A percentile compares a stretch with the other conserved stretches of the same genome.
Conservation (phyloP, 176 grass and related monocot genomes). For the Carex cristatella region DNA sequence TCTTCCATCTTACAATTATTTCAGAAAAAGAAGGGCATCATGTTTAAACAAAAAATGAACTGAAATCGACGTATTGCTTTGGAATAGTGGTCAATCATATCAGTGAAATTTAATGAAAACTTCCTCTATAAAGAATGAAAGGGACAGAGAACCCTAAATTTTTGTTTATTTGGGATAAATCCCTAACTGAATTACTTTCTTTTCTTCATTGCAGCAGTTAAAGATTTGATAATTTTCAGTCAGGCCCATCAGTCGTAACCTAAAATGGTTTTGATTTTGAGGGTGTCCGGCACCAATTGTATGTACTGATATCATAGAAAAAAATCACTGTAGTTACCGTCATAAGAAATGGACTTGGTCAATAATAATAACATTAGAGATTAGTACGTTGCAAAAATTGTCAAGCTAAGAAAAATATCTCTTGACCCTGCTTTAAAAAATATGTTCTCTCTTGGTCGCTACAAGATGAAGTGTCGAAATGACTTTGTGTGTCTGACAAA, state of each 20-base stretch:
- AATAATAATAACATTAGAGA: background rate
- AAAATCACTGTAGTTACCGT: background rate
- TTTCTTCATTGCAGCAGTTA: background rate
- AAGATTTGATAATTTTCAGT: background rate
- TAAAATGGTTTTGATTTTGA: background rate
- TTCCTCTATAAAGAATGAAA: background rate
- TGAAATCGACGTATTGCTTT: background rate
- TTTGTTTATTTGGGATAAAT: background rate
- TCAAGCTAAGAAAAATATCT: background rate
- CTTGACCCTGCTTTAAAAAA: slow-evolving; percentile 27
- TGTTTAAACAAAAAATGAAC: background rate
- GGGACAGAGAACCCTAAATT: background rate
- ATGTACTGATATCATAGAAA: background rate
- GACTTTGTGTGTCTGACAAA: slow-evolving; percentile 21
- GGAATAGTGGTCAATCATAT: background rate
- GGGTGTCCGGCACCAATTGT: background rate
- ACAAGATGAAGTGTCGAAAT: slow-evolving; percentile 40
- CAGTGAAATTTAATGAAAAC: background rate
- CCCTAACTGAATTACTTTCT: background rate
- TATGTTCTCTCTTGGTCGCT: slow-evolving; percentile 10
- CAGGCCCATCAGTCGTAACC: background rate
- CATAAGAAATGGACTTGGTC: slow-evolving; percentile 1
- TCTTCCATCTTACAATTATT: background rate
- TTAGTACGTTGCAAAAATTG: background rate
- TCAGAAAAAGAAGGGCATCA: background rate